Evolutionary conservation across 2,329 filamentous ascomycete species (phyloP).

Genomic region (Pseudogymnoascus sp.): DNA sequence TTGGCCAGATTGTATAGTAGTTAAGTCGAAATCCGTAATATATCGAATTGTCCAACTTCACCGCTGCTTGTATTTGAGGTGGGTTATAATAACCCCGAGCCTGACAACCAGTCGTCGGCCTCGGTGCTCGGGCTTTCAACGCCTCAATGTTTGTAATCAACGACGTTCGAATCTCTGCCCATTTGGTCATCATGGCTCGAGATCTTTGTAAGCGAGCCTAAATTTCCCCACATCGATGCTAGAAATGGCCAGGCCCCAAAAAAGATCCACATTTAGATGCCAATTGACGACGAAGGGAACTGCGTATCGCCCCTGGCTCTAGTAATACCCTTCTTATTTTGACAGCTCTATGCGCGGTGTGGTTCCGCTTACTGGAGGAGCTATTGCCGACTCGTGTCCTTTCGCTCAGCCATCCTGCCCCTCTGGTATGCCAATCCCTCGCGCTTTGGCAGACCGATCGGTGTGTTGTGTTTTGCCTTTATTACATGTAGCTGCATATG

Average conservation of each 20-base stretch:
- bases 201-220: not conserved
- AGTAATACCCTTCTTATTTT: not conserved
- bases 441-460: not conserved
- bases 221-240: not conserved
- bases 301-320: not conserved
- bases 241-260: not conserved
- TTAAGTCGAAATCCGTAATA: not conserved
- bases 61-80: not conserved
- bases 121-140: not conserved
- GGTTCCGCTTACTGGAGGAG: not conserved
- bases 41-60: not conserved
- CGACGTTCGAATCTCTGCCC: not conserved
- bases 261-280: not conserved
- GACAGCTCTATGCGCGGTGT: too few relatives aligned
- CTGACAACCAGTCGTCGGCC: not conserved
- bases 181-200: not conserved
- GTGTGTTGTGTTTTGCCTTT: not conserved
- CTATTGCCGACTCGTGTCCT: not conserved
- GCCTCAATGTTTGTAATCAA: not conserved
- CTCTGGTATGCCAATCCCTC: not conserved
- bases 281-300: not conserved
- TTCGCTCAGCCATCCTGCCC: not conserved
- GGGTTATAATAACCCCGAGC: not conserved
- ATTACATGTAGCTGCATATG: not conserved
- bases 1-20: not conserved